A percentile compares a stretch with the other conserved stretches of the same genome.
phyloP scores from a whole-genome alignment of 2,329 filamentous ascomycete genomes.

The Dothistroma septosporum region DNA sequence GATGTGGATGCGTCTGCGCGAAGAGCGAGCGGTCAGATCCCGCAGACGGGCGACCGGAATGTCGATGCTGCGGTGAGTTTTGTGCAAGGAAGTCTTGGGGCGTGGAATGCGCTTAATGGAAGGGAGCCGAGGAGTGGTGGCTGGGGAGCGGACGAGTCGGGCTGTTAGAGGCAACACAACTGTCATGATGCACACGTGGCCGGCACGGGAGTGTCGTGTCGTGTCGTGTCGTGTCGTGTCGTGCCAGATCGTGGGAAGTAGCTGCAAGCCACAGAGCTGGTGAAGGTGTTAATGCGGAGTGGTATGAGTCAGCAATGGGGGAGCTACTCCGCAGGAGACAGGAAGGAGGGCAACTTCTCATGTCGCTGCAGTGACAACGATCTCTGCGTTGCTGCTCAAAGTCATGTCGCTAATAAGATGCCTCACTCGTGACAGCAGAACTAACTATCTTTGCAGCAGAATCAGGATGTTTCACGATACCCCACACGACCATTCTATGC shows the following conservation, averaged over 20 bases:
- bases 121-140: constrained; percentile 11
- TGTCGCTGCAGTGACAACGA: too few relatives aligned
- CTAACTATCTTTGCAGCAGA: not conserved
- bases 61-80: constrained; percentile 27
- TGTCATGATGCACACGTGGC: not conserved
- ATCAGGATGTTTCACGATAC: too few relatives aligned
- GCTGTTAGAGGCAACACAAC: not conserved
- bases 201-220: not conserved
- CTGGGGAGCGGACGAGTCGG: constrained; percentile 22
- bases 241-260: not conserved
- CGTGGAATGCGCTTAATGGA: constrained; percentile 25
- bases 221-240: not conserved
- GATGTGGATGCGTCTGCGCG: constrained; percentile 40
- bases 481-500: too few relatives aligned
- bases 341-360: too few relatives aligned
- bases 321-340: too few relatives aligned
- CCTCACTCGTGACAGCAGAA: not conserved
- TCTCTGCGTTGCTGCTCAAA: too few relatives aligned
- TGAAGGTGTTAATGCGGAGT: not conserved
- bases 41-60: constrained; percentile 21
- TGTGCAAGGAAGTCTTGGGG: constrained; percentile 23
- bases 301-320: not conserved
- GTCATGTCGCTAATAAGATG: too few relatives aligned
- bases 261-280: not conserved
- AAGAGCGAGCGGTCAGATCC: constrained; percentile 13